These are phyloP conservation scores for Mentha longifolia DNA, from an alignment of 257 asterid species.

Conservation along the genomic window DNA sequence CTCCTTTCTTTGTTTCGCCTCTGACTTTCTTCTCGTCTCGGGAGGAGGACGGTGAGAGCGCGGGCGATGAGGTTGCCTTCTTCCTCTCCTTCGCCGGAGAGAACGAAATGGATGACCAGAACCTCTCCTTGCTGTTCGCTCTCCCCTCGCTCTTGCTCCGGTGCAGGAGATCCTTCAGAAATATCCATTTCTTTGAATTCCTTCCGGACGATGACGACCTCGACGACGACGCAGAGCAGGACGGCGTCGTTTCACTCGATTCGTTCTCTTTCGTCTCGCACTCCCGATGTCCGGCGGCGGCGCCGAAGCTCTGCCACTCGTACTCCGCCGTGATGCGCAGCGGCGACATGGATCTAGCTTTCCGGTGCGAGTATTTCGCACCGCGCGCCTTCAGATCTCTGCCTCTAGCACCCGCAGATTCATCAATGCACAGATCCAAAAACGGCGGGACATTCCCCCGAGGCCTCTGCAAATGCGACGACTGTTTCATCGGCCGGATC, in stretches of 20 bases:
- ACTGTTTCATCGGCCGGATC: constrained; percentile 63
- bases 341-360: constrained; percentile 72
- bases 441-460: constrained; percentile 36
- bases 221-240: constrained; percentile 63
- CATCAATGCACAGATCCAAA: constrained; percentile 36
- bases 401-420: constrained; percentile 37
- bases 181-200: constrained; percentile 69
- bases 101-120: constrained; percentile 63
- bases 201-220: constrained; percentile 64
- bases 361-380: constrained; percentile 43
- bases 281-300: constrained; percentile 6
- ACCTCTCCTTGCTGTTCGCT: constrained; percentile 48
- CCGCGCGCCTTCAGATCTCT: constrained; percentile 50
- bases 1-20: constrained; percentile 32
- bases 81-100: constrained; percentile 50
- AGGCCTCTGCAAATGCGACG: constrained; percentile 49
- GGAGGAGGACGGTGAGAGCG: constrained; percentile 53
- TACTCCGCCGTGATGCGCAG: constrained; percentile 32
- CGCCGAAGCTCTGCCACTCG: constrained; percentile 35
- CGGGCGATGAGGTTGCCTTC: constrained; percentile 39
- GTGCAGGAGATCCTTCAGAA: constrained; percentile 58
- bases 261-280: constrained; percentile 37
- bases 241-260: constrained; percentile 60
- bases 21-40: constrained; percentile 48
- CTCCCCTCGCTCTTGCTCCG: constrained; percentile 68